Conservation (phyloP, 2,329 filamentous ascomycete genomes). For the Emergomyces africanus region DNA sequence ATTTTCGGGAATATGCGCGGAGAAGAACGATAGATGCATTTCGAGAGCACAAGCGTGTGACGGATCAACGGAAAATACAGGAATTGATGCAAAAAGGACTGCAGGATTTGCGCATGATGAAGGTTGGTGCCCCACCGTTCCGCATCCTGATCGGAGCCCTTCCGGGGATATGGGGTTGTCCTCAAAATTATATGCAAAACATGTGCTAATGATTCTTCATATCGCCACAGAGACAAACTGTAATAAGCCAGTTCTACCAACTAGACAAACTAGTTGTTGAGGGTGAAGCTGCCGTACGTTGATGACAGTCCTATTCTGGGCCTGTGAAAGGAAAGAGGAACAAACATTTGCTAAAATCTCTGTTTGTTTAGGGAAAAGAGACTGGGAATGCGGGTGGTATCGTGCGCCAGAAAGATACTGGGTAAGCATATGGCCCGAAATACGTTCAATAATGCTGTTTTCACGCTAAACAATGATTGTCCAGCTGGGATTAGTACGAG, state of each 20-base stretch:
- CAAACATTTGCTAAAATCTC: not conserved
- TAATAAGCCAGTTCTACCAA: constrained; percentile 91
- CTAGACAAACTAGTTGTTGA: constrained; percentile 86
- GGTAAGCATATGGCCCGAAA: constrained; percentile 38
- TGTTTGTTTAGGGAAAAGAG: constrained; percentile 49
- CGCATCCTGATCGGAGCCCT: not conserved
- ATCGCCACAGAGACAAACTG: constrained; percentile 66
- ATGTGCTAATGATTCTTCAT: constrained; percentile 3
- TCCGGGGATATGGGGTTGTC: not conserved
- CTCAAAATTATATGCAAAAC: not conserved
- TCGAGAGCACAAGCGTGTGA: constrained; percentile 59
- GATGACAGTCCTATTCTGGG: not conserved
- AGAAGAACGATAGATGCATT: constrained; percentile 86
- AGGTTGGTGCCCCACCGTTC: constrained; percentile 48
- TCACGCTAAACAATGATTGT: not conserved
- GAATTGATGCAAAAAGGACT: constrained; percentile 81
- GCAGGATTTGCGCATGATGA: constrained; percentile 76
- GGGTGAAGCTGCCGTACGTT: constrained; percentile 60
- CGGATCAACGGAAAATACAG: constrained; percentile 66
- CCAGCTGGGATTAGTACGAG: constrained; percentile 1
- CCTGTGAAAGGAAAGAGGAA: not conserved
- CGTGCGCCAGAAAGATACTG: constrained; percentile 60
- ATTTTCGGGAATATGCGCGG: constrained; percentile 94
- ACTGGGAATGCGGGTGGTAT: constrained; percentile 50
- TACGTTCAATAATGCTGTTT: not conserved